phyloP scores from a whole-genome alignment of 192 early-diverging fungal species.

The Irineochytrium annulatum region DNA sequence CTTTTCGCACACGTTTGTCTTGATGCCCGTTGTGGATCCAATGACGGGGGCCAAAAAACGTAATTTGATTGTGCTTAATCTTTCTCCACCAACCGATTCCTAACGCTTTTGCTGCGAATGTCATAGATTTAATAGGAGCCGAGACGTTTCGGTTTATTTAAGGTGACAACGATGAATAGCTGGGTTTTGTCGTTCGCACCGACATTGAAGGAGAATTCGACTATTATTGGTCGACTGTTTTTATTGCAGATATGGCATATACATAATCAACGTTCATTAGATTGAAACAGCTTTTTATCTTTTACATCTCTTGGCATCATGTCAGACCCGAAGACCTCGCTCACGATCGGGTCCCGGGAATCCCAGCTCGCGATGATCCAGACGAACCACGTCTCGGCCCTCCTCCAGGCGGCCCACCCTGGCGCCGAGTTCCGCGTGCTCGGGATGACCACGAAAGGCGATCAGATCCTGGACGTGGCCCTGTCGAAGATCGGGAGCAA shows the following conservation, averaged over 20 bases:
- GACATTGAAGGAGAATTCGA: no score
- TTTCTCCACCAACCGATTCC: neutral
- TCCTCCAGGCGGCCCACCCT: slow-evolving; percentile 43
- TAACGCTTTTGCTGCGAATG: neutral
- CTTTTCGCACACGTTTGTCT: slow-evolving; percentile 37
- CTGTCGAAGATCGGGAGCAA: slow-evolving; percentile 82
- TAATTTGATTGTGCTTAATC: neutral
- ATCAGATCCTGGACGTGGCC: slow-evolving; percentile 77
- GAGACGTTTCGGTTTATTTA: slow-evolving; percentile 25
- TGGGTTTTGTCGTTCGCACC: no score
- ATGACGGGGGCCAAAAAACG: slow-evolving; percentile 18
- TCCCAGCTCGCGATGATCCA: slow-evolving; percentile 88
- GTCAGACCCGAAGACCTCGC: neutral
- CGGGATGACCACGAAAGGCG: slow-evolving; percentile 57
- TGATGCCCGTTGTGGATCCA: slow-evolving; percentile 23
- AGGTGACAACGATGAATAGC: no score
- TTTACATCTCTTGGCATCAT: no score
- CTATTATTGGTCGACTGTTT: no score
- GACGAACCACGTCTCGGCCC: slow-evolving; percentile 61
- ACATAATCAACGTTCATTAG: no score
- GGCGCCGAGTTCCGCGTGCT: slow-evolving; percentile 30
- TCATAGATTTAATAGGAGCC: slow-evolving; percentile 17
- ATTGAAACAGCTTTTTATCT: no score
- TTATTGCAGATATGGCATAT: no score
- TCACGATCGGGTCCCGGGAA: slow-evolving; percentile 67